Percentiles rank a stretch among this genome's conserved stretches.
Conservation (phyloP, 2,329 filamentous ascomycete genomes). For the Alternaria ethzedia region DNA sequence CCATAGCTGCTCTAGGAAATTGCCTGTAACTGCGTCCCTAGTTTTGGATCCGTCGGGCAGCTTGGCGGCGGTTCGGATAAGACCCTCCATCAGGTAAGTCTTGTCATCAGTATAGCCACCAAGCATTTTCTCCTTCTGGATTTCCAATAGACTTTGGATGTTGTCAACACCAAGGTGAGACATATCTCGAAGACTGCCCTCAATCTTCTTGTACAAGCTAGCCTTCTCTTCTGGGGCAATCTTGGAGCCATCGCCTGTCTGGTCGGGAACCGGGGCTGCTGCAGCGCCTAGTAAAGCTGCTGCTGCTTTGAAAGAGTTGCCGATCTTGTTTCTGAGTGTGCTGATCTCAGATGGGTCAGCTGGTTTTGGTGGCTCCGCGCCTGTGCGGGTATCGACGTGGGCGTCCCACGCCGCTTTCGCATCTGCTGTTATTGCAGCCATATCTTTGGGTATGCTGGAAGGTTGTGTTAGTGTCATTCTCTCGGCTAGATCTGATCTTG, state of each 20-base stretch:
- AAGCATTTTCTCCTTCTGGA: constrained; percentile 48
- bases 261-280: constrained; percentile 37
- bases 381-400: constrained; percentile 43
- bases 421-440: constrained; percentile 18
- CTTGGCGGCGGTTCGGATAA: constrained; percentile 57
- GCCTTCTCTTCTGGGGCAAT: constrained; percentile 42
- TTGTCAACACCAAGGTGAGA: constrained; percentile 43
- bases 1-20: constrained; percentile 56
- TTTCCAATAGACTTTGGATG: constrained; percentile 46
- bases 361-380: constrained; percentile 32
- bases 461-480: not conserved
- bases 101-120: constrained; percentile 66
- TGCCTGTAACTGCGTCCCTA: constrained; percentile 51
- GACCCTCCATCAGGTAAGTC: constrained; percentile 65
- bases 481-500: not conserved
- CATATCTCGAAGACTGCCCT: constrained; percentile 41
- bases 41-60: constrained; percentile 50
- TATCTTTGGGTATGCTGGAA: constrained; percentile 11
- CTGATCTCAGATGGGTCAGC: constrained; percentile 42
- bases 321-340: constrained; percentile 39
- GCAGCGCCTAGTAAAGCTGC: constrained; percentile 38
- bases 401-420: constrained; percentile 34
- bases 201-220: constrained; percentile 43
- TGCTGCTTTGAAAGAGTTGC: constrained; percentile 35
- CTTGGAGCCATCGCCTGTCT: constrained; percentile 55